Evolutionary conservation across 345 rosid species (phyloP), one percentile per base, ranked within the genome.

Genomic region (Litchi chinensis): DNA sequence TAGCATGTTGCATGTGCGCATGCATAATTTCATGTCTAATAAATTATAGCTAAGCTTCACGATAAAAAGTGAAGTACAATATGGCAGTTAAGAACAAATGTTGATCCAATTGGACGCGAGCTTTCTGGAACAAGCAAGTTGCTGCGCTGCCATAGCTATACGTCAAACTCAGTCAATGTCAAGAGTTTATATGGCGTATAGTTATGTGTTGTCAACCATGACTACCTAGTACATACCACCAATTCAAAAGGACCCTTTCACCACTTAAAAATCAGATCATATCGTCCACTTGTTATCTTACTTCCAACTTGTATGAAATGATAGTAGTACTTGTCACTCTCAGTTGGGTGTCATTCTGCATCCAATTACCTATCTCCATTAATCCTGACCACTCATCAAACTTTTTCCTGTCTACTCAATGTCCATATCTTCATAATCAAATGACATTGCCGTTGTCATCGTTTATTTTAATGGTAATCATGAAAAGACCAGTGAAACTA

Each of bases 121-220:
- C 28, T 65, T 65, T 48, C 32, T 19, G 64, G 71, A 75, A 65
- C 78, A 75, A 75, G 78, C 78, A 75, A 75, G 71, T 65, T 65
- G 63, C 46, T 9, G 2, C 37, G 56, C 16, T 4, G 56, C 18
- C 15, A 5, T 16, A 50, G 56, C 56, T 50, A 50, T 50, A 46
- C 71, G 28, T 64, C 63, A 32, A 19, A 65, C 62, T 65, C 28
- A 50, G 28, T 22, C 66, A 28, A 62, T 26, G 28, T 62, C 28
- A n/a, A 62, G 13, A 62, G 66, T 15, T 59, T 59, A 62, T 13
- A 26, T 24, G 16, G 56, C 56, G 19, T 50, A 50, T 50, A 50
- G 56, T 50, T 50, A 32, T 32, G 3, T 32, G 4, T 32, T 32
- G 37, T 32, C 2, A 32, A 32, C 37, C 37, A 32, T 41, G 7